A percentile compares a stretch with the other conserved stretches of the same genome.
These are phyloP conservation scores for Lophiotrema nucula DNA, from an alignment of 495 filamentous ascomycete genomes.

Conservation along the genomic window DNA sequence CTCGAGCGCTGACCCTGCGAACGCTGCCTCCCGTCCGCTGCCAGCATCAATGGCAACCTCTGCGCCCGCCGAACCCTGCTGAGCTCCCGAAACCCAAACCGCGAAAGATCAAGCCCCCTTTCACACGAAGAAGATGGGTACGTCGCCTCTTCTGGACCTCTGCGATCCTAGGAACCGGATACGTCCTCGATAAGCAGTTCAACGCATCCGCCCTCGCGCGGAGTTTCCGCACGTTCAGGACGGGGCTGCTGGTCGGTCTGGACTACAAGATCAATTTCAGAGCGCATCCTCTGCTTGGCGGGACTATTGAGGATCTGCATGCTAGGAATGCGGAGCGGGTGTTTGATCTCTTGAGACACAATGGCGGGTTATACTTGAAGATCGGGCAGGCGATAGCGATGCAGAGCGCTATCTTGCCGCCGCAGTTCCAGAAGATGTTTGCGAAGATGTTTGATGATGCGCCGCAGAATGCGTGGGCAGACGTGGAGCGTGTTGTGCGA, in stretches of 20 bases:
- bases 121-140: constrained; percentile 67
- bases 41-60: constrained; percentile 38
- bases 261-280: constrained; percentile 98
- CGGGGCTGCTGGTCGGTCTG: constrained; percentile 75
- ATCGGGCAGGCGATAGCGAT: constrained; percentile 98
- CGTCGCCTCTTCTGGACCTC: constrained; percentile 69
- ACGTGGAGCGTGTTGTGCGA: constrained; percentile 80
- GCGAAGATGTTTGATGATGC: constrained; percentile 96
- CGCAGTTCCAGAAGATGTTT: constrained; percentile 95
- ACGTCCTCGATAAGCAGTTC: constrained; percentile 65
- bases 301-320: constrained; percentile 71
- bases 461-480: constrained; percentile 86
- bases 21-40: constrained; percentile 10
- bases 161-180: constrained; percentile 56
- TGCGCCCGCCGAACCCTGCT: constrained; percentile 74
- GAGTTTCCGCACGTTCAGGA: constrained; percentile 75
- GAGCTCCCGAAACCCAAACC: constrained; percentile 73
- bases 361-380: constrained; percentile 95
- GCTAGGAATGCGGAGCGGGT: constrained; percentile 76
- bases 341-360: constrained; percentile 72
- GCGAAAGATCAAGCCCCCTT: constrained; percentile 49
- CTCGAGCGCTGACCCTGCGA: constrained; percentile 1
- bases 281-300: constrained; percentile 64
- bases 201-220: constrained; percentile 77
- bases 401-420: constrained; percentile 90